Evolutionary conservation across 176 grass and related monocot species (phyloP).

Genomic region (Pontederia crassipes): DNA sequence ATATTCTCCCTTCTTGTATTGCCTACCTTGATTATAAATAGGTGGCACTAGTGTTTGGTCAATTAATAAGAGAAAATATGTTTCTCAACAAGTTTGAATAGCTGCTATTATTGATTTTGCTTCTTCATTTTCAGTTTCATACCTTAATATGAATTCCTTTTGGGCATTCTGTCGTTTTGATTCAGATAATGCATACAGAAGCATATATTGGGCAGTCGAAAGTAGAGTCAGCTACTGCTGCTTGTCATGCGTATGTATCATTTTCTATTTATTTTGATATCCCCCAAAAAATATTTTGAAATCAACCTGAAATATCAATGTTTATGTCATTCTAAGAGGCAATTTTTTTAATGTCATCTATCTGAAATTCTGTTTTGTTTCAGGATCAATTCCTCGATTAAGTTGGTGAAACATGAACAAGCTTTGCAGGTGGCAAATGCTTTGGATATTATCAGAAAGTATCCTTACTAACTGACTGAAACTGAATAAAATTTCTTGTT

Average conservation of each 20-base stretch:
- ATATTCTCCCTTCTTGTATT: no score
- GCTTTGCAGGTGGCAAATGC: conserved; percentile 65
- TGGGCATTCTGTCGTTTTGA: conserved; percentile 21
- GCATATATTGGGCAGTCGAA: conserved; percentile 63
- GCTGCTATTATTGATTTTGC: neutral
- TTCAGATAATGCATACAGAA: conserved; percentile 90
- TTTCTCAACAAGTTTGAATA: no score
- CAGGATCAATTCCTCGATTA: conserved; percentile 91
- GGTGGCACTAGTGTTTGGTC: no score
- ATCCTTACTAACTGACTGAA: conserved; percentile 33
- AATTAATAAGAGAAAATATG: no score
- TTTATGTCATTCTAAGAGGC: no score
- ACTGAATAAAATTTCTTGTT: no score
- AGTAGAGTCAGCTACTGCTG: conserved; percentile 80
- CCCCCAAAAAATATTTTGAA: no score
- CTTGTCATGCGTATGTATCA: conserved; percentile 78
- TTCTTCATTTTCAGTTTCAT: neutral
- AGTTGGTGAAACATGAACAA: conserved; percentile 63
- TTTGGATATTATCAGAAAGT: conserved; percentile 62
- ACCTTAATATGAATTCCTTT: neutral
- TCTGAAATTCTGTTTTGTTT: conserved; percentile 24
- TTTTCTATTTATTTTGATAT: neutral
- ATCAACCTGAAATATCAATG: no score
- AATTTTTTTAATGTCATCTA: neutral
- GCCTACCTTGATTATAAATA: no score